Evolutionary conservation across 257 asterid species (phyloP), one percentile per base, ranked within the genome.

Genomic region (Rhazya stricta): DNA sequence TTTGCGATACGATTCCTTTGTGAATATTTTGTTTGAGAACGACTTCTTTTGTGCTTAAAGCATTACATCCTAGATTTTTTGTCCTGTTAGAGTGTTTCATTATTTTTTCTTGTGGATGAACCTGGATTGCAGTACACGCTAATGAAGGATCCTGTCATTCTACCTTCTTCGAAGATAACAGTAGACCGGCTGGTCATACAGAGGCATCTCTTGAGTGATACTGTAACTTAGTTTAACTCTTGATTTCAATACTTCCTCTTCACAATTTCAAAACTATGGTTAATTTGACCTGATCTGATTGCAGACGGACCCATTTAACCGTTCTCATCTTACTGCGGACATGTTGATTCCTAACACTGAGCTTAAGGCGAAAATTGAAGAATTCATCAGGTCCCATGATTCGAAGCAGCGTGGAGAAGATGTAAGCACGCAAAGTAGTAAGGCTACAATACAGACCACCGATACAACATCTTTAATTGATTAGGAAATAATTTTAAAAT

Each of bases 261-360:
- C 27, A n/a, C n/a, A 11, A 9, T 6, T 68, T 36, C 2, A 21
- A 16, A 60, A 57, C 16, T 39, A 9, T 16, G 53, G 10, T 62
- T 53, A 42, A 67, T 34, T 39, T 69, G 9, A 12, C n/a, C 45
- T 19, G n/a, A 12, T 69, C 16, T 81, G 80, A 76, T 74, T 83
- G 39, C 96, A 95, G 99, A 82, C 97, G 2, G 99, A 95, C 79
- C 99, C 99, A 11, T 95, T 95, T 66, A 95, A 91, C 65, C 98
- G 99, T 66, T 90, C 99, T 60, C 97, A 88, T 82, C 96, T 95
- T 54, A 86, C 97, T 6, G 80, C 77, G 83, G 99, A 95, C 77
- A 92, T 95, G 99, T 75, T 95, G 81, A 95, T 92, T 83, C 89
- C 98, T 0, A 80, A 91, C 79, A 87, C 86, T 32, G 96, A 92